Conservation (phyloP, 2,329 filamentous ascomycete species). For the Trichothecium sympodiale region DNA sequence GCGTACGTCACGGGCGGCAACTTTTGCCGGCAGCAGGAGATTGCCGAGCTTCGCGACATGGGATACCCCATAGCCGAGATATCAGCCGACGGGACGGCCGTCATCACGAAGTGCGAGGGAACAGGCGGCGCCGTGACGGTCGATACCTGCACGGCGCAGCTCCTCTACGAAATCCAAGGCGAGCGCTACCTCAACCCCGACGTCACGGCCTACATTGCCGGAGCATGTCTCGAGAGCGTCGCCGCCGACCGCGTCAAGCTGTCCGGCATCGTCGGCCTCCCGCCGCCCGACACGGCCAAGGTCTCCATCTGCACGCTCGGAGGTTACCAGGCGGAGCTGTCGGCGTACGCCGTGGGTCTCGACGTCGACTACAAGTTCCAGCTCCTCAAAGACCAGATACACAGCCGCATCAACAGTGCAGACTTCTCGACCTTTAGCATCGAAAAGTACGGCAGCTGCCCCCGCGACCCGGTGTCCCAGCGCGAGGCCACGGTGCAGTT, state of each 20-base stretch:
- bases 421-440: conserved; percentile 18
- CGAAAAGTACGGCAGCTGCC: conserved; percentile 15
- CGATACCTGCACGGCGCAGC: conserved; percentile 20
- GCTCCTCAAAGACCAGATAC: conserved; percentile 15
- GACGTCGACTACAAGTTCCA: conserved; percentile 16
- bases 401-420: conserved; percentile 8
- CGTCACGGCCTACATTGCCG: conserved; percentile 23
- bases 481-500: conserved; percentile 27
- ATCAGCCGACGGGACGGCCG: conserved; percentile 12
- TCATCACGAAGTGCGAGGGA: conserved; percentile 20
- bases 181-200: conserved; percentile 29
- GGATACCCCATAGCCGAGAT: conserved; percentile 21
- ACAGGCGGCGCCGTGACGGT: conserved; percentile 19
- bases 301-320: conserved; percentile 24
- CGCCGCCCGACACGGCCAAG: conserved; percentile 27
- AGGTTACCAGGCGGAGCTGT: conserved; percentile 25
- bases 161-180: conserved; percentile 31
- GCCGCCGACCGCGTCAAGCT: conserved; percentile 15
- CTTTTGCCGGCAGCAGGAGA: conserved; percentile 28
- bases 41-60: conserved; percentile 10
- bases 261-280: conserved; percentile 23
- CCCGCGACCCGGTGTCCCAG: conserved; percentile 17
- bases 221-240: conserved; percentile 22
- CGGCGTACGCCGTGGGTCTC: conserved; percentile 11
- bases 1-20: conserved; percentile 40